Conservation (phyloP, 441 rosid genomes). For the Caryocar brasiliense region DNA sequence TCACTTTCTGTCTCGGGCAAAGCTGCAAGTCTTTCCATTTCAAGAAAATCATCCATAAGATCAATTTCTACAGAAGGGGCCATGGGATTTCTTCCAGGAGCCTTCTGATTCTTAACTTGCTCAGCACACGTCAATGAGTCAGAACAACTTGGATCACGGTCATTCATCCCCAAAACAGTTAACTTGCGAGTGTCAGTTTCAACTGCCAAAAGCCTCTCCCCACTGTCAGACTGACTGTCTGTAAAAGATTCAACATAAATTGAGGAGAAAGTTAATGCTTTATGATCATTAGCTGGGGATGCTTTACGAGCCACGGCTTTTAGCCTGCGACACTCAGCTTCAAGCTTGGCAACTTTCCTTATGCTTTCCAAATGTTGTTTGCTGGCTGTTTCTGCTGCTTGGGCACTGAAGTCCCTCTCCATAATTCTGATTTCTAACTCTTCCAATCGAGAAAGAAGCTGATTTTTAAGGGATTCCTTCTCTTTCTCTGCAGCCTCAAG, state of each 20-base stretch:
- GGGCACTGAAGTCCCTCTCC: conserved; percentile 71
- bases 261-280: conserved; percentile 33
- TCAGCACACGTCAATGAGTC: conserved; percentile 24
- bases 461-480: conserved; percentile 41
- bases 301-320: conserved; percentile 46
- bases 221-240: conserved; percentile 60
- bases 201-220: conserved; percentile 36
- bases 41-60: conserved; percentile 93
- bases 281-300: conserved; percentile 18
- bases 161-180: conserved; percentile 15
- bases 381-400: conserved; percentile 83
- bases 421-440: conserved; percentile 48
- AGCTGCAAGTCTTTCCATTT: conserved; percentile 84
- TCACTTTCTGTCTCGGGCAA: conserved; percentile 36
- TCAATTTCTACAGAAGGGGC: conserved; percentile 41
- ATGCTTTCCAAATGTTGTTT: conserved; percentile 74
- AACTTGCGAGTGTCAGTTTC: conserved; percentile 32
- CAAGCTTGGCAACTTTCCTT: conserved; percentile 65
- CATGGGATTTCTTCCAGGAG: conserved; percentile 27
- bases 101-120: conserved; percentile 28
- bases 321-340: conserved; percentile 67
- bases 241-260: conserved; percentile 40
- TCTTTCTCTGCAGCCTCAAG: conserved; percentile 52
- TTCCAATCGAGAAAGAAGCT: conserved; percentile 44
- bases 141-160: conserved; percentile 20